A percentile compares a stretch with the other conserved stretches of the same genome.
phyloP scores from a whole-genome alignment of 2,329 filamentous ascomycete species.

The Trichothecium sympodiale region DNA sequence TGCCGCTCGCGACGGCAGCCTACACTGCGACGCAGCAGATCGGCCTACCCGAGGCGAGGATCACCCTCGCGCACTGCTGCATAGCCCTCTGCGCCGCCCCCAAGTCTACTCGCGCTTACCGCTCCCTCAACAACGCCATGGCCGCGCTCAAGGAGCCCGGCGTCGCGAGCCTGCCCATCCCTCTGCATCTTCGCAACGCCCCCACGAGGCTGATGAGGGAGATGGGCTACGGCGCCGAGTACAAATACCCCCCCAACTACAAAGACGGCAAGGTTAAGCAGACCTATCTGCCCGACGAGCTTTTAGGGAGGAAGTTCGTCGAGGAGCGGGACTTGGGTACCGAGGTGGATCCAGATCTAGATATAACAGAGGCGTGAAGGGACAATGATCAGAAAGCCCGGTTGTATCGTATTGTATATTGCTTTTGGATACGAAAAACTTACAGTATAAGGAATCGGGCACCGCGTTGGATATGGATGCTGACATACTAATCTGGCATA shows the following conservation, averaged over 20 bases:
- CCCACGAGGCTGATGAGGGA: slow-evolving; percentile 91
- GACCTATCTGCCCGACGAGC: slow-evolving; percentile 74
- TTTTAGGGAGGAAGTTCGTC: slow-evolving; percentile 63
- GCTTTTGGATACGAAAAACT: no score
- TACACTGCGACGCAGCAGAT: slow-evolving; percentile 87
- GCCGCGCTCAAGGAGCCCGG: slow-evolving; percentile 73
- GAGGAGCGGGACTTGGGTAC: slow-evolving; percentile 72
- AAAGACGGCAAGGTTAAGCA: slow-evolving; percentile 70
- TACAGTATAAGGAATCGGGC: no score
- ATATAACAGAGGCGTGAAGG: slow-evolving; percentile 20
- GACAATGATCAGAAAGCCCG: no score
- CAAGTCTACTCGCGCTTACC: slow-evolving; percentile 81
- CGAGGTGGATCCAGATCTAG: slow-evolving; percentile 61
- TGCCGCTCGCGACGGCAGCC: slow-evolving; percentile 73
- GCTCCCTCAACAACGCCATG: slow-evolving; percentile 70
- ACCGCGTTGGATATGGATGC: no score
- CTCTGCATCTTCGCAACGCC: slow-evolving; percentile 81
- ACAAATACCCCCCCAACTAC: slow-evolving; percentile 96
- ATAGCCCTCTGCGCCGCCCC: slow-evolving; percentile 70
- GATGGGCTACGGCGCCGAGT: slow-evolving; percentile 78
- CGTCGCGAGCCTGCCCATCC: slow-evolving; percentile 69
- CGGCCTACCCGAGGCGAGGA: slow-evolving; percentile 88
- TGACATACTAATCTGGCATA: no score
- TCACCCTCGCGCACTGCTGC: slow-evolving; percentile 79
- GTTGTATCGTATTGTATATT: no score